Evolutionary conservation across 805 yeast species (phyloP), one percentile per base, ranked within the genome.

Genomic region (Pichia eremophila): DNA sequence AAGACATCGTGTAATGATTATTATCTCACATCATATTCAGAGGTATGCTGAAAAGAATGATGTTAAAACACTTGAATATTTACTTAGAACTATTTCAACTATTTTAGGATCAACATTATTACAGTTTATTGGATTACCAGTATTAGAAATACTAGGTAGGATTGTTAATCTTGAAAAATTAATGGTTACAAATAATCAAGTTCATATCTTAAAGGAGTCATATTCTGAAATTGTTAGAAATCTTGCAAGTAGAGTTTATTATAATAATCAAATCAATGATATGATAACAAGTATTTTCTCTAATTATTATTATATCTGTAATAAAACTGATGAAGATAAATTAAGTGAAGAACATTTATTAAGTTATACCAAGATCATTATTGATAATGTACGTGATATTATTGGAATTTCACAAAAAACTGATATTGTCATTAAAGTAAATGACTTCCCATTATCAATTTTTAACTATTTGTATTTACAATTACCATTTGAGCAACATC

Each of bases 41-140:
- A 51, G 48, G n/a, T 40, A 41, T 22, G 45, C 29, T 5, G 41
- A 39, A 22, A 31, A 49, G 1, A 40, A 48, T 32, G 40, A 53
- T 18, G 41, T 50, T 19, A 43, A 52, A 31, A 32, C 51, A 9
- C 45, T 57, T 38, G 56, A 51, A 15, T 57, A 51, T 38, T 42
- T 64, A 18, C 55, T 65, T 2, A 53, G 55, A 18, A 44, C 60
- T 41, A 54, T 60, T 4, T 55, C 66, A 10, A 81, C 82, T 12
- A 65, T 88, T 31, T 69, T 90, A n/a, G 73, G 83, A 1, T 82
- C 93, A 0, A 59, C 58, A 41, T 81, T 81, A 38, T 87, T 87
- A 39, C 87, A 84, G 61, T 78, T 91, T 73, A 83, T 89, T 51
- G 97, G 97, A 0, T 68, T 93, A 41, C 84, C 96, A 11, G 85